Conservation (phyloP, 208 protist genomes). For the Leptomonas seymouri region DNA sequence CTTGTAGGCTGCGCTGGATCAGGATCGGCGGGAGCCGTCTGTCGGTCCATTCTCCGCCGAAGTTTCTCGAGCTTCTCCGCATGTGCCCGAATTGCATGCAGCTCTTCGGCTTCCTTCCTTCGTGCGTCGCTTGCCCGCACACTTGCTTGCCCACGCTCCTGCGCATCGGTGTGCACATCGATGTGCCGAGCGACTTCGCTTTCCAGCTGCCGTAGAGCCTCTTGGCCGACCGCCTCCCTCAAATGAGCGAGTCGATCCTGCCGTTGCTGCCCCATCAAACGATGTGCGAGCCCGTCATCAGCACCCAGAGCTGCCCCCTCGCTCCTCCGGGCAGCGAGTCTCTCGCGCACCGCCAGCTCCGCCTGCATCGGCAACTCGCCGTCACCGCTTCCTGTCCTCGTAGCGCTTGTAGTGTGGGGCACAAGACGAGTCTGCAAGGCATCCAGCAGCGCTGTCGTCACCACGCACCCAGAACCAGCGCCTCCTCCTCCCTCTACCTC, state of each 20-base stretch:
- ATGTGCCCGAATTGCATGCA: constrained; percentile 20
- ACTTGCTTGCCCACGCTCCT: constrained; percentile 6
- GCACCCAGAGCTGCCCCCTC: too few species aligned
- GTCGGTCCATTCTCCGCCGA: not conserved
- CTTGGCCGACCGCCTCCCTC: constrained; percentile 3
- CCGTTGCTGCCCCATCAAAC: not conserved
- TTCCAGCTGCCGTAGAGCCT: not conserved
- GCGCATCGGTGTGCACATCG: constrained; percentile 15
- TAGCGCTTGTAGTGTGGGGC: not conserved
- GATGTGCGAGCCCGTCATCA: too few species aligned
- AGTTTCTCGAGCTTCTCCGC: constrained; percentile 23
- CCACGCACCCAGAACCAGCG: not conserved
- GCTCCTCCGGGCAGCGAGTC: not conserved
- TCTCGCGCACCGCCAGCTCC: constrained; percentile 26
- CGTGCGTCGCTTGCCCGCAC: not conserved
- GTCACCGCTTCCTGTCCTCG: not conserved
- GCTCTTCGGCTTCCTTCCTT: not conserved
- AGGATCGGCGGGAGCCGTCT: not conserved
- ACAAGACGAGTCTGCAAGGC: constrained; percentile 16
- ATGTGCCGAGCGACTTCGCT: constrained; percentile 1
- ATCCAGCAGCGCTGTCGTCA: constrained; percentile 16
- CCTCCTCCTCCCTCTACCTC: not conserved
- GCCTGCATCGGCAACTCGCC: constrained; percentile 21
- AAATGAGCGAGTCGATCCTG: not conserved
- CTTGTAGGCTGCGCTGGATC: not conserved